A percentile compares a stretch with the other conserved stretches of the same genome.
Evolutionary conservation across 2,329 filamentous ascomycete species (phyloP).

Genomic region (Magnaporthiopsis incrustans): DNA sequence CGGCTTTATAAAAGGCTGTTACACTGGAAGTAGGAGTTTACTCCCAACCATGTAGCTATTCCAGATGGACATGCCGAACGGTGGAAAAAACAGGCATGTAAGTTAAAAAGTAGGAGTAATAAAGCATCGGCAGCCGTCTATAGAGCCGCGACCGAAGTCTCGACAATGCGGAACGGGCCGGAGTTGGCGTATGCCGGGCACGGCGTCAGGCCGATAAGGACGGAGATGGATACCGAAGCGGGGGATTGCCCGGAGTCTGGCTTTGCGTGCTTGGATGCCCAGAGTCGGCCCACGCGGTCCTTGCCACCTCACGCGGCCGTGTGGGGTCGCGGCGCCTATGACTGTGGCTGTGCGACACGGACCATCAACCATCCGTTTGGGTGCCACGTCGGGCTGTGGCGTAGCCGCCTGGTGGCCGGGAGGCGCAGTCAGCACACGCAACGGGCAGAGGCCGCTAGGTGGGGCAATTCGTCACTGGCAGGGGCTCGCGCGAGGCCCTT

Average conservation of each 20-base stretch:
- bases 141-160: neutral
- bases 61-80: too few species aligned
- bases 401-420: neutral
- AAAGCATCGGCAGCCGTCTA: neutral
- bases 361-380: neutral
- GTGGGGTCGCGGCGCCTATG: neutral
- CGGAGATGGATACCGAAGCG: neutral
- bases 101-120: neutral
- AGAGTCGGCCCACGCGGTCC: too few species aligned
- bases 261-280: too few species aligned
- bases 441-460: neutral
- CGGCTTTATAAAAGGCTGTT: too few species aligned
- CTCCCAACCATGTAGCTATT: too few species aligned
- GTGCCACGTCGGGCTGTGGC: neutral
- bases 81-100: too few species aligned
- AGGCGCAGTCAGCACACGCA: neutral
- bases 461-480: slow-evolving; percentile 10
- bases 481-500: neutral
- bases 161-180: neutral
- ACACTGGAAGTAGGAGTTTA: too few species aligned
- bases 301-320: neutral
- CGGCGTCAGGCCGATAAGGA: neutral
- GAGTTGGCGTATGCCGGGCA: neutral
- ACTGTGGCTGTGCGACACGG: neutral
- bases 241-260: too few species aligned